These are phyloP conservation scores for Hamamelis virginiana DNA, from an alignment of 164 flowering plant species.

Conservation along the genomic window DNA sequence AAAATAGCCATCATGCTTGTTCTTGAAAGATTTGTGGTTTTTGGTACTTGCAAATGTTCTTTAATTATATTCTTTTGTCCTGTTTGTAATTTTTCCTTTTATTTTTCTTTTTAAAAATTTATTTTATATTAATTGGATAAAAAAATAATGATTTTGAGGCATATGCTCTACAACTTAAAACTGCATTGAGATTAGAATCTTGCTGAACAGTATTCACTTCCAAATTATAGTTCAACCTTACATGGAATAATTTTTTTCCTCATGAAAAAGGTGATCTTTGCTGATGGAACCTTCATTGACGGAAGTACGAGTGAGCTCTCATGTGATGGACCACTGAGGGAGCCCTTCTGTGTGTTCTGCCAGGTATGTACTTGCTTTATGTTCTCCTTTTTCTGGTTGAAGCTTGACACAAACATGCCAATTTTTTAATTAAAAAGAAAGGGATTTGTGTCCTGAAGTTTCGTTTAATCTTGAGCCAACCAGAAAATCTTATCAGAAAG, in stretches of 20 bases:
- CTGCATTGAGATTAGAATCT: neutral
- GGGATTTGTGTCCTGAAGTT: neutral
- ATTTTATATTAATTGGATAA: no score
- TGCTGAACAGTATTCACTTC: neutral
- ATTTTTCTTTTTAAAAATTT: no score
- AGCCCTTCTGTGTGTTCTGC: slow-evolving; percentile 68
- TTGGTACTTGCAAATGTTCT: no score
- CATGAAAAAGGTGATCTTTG: slow-evolving; percentile 63
- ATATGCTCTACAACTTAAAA: neutral
- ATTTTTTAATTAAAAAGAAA: neutral
- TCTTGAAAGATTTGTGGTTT: no score
- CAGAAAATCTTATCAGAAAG: neutral
- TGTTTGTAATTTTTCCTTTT: no score
- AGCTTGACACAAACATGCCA: neutral
- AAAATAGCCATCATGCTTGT: no score
- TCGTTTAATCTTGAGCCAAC: neutral
- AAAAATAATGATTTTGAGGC: no score
- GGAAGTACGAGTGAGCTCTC: slow-evolving; percentile 94
- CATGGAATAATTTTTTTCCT: neutral
- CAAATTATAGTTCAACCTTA: neutral
- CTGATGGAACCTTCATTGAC: slow-evolving; percentile 87
- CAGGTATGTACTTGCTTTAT: slow-evolving; percentile 37
- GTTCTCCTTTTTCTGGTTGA: neutral
- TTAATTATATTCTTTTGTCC: no score
- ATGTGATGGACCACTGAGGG: slow-evolving; percentile 88